phyloP scores from a whole-genome alignment of 352 stramenopile species.

The Pythium dissimile region DNA sequence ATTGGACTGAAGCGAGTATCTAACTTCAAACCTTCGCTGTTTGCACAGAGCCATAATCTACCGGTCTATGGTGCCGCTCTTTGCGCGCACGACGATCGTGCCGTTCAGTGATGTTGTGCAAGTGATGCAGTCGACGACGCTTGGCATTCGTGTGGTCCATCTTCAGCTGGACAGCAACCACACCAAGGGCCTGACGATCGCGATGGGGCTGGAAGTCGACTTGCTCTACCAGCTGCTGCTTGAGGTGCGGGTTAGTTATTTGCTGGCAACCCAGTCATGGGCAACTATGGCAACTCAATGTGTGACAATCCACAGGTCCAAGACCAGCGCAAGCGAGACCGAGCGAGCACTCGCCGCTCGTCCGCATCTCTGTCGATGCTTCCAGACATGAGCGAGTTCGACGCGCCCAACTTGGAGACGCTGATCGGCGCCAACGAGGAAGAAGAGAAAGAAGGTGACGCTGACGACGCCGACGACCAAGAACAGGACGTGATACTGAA shows the following conservation, averaged over 20 bases:
- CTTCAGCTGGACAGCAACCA: slow-evolving; percentile 48
- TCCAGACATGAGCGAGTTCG: slow-evolving; percentile 6
- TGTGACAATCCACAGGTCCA: slow-evolving; percentile 33
- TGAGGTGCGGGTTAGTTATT: slow-evolving; percentile 35
- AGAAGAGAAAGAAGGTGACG: slow-evolving; percentile 34
- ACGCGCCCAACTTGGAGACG: slow-evolving; percentile 41
- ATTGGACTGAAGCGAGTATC: too few relatives aligned
- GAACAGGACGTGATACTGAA: slow-evolving; percentile 9
- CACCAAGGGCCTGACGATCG: slow-evolving; percentile 57
- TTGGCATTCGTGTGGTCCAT: slow-evolving; percentile 62
- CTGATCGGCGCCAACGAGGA: slow-evolving; percentile 66
- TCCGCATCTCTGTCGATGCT: neutral
- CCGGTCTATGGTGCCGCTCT: slow-evolving; percentile 72
- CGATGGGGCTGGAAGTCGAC: slow-evolving; percentile 73
- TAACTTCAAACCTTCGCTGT: too few relatives aligned
- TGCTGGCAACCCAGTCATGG: too few relatives aligned
- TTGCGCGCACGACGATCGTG: slow-evolving; percentile 61
- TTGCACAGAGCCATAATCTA: slow-evolving; percentile 35
- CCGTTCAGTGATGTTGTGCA: slow-evolving; percentile 54
- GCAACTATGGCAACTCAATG: neutral
- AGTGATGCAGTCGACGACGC: slow-evolving; percentile 51
- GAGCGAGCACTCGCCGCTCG: neutral
- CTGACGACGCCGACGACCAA: neutral
- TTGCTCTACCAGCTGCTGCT: slow-evolving; percentile 66
- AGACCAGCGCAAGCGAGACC: slow-evolving; percentile 50